A percentile compares a stretch with the other conserved stretches of the same genome.
These are phyloP conservation scores for Solanum okadae DNA, from an alignment of 257 asterid genomes.

Conservation along the genomic window DNA sequence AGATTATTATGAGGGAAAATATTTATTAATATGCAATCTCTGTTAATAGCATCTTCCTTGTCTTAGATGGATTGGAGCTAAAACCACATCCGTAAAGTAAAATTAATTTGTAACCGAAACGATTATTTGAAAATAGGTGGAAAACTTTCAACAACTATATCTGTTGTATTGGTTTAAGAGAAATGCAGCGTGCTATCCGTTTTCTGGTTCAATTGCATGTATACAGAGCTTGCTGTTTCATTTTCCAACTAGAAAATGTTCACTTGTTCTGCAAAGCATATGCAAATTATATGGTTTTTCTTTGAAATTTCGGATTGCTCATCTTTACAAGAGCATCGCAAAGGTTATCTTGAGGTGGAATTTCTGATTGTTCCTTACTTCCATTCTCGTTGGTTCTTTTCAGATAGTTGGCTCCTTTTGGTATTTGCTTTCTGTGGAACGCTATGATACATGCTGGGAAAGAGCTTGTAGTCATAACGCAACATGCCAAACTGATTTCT, in stretches of 20 bases:
- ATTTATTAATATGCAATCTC: neutral
- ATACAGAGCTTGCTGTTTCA: neutral
- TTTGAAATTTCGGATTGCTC: neutral
- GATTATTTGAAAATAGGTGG: neutral
- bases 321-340: neutral
- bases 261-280: neutral
- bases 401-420: conserved; percentile 92
- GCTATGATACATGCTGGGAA: conserved; percentile 82
- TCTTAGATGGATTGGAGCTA: neutral
- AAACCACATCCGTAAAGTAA: neutral
- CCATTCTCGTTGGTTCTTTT: neutral
- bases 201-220: neutral
- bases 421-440: conserved; percentile 86
- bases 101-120: neutral
- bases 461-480: conserved; percentile 42
- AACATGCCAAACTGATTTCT: conserved; percentile 27
- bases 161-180: neutral
- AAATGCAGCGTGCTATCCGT: neutral
- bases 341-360: neutral
- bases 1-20: neutral
- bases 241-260: neutral
- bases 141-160: neutral
- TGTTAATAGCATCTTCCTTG: neutral
- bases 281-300: neutral
- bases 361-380: neutral